Conservation (phyloP, 352 stramenopile species). For the Globisporangium barbulae region DNA sequence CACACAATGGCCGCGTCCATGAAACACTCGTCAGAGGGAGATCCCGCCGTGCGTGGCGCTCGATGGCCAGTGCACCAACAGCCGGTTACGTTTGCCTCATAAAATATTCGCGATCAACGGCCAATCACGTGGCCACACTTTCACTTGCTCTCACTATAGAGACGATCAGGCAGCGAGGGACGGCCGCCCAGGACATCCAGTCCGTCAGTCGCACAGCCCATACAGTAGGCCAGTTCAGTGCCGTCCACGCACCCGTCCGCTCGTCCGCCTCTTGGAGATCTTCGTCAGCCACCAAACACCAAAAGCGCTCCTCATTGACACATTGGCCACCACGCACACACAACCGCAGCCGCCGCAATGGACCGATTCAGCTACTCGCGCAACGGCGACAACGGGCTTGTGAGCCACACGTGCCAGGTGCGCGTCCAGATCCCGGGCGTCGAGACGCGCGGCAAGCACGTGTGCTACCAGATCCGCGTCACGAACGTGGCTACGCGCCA, state of each 20-base stretch:
- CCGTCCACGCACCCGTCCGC: neutral
- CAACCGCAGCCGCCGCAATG: constrained; percentile 25
- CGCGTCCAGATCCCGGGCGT: constrained; percentile 59
- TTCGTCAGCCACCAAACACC: neutral
- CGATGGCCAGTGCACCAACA: too few species aligned
- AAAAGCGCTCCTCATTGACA: constrained; percentile 1
- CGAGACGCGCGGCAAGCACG: constrained; percentile 41
- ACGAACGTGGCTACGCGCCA: constrained; percentile 65
- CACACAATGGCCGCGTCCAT: too few species aligned
- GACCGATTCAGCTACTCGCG: constrained; percentile 82
- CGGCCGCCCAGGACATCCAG: neutral
- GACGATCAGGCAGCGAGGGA: constrained; percentile 2
- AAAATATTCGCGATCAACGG: neutral
- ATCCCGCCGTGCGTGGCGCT: too few species aligned
- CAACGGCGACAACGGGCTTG: constrained; percentile 58
- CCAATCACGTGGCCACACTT: neutral
- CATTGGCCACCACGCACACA: constrained; percentile 5
- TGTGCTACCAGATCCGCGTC: constrained; percentile 68
- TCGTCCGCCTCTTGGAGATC: constrained; percentile 11
- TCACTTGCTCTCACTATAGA: constrained; percentile 10
- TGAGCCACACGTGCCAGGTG: constrained; percentile 70
- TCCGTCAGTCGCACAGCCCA: too few species aligned
- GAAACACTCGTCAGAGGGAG: too few species aligned
- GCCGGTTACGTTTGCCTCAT: too few species aligned
- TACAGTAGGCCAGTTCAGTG: constrained; percentile 2